Evolutionary conservation across 495 filamentous ascomycete species (phyloP).

Genomic region (Penicillium ochrochloron): DNA sequence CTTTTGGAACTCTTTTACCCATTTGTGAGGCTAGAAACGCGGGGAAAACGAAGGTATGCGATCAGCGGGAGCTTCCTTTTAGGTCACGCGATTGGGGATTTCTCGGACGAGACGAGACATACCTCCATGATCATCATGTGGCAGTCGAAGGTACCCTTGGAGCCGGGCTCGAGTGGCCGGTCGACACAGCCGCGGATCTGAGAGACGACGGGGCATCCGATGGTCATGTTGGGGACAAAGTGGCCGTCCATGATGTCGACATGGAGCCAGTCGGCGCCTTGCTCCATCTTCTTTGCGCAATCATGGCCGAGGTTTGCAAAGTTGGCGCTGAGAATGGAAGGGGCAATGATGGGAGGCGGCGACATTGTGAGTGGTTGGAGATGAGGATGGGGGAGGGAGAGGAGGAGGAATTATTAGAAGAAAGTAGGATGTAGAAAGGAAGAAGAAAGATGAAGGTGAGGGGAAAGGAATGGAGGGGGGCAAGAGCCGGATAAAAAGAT

Average conservation of each 20-base stretch:
- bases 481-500: constrained; percentile 3
- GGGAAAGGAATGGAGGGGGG: constrained; percentile 8
- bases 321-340: constrained; percentile 95
- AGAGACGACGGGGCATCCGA: constrained; percentile 90
- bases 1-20: constrained; percentile 91
- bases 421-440: constrained; percentile 7
- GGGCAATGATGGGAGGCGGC: constrained; percentile 90
- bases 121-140: constrained; percentile 99
- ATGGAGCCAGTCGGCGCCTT: constrained; percentile 79
- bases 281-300: constrained; percentile 78
- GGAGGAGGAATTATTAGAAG: constrained; percentile 10
- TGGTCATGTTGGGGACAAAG: constrained; percentile 98
- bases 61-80: background rate
- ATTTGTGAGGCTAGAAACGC: constrained; percentile 81
- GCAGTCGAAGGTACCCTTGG: constrained; percentile 94
- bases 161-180: constrained; percentile 57
- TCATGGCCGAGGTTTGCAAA: constrained; percentile 85
- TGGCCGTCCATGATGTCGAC: constrained; percentile 95
- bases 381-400: constrained; percentile 1
- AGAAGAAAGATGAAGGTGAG: constrained; percentile 6
- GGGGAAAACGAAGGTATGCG: background rate
- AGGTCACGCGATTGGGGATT: background rate
- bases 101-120: constrained; percentile 14
- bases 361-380: constrained; percentile 60
- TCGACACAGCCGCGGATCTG: constrained; percentile 88